Percentiles rank a stretch among this genome's conserved stretches.
Evolutionary conservation across 176 grass and related monocot genomes (phyloP).

Genomic region (Musa beccarii): DNA sequence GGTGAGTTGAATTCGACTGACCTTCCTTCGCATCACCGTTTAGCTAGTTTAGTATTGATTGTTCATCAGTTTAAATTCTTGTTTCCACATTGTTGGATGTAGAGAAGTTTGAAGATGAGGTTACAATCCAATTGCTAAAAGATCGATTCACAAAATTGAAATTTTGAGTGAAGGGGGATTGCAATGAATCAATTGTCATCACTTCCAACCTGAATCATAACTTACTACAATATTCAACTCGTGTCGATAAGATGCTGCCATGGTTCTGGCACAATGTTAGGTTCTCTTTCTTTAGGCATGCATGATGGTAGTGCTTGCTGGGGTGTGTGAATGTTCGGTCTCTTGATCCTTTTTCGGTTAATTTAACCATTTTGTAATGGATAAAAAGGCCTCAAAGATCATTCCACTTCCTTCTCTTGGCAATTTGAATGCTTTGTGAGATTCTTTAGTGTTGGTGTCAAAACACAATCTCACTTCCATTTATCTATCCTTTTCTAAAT

Average conservation of each 20-base stretch:
- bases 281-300: neutral
- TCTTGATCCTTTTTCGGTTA: neutral
- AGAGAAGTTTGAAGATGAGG: neutral
- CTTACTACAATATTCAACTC: neutral
- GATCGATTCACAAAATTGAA: neutral
- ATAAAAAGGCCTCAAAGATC: neutral
- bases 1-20: conserved; percentile 42
- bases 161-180: neutral
- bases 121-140: neutral
- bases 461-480: neutral
- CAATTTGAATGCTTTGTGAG: neutral
- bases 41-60: conserved; percentile 17
- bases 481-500: neutral
- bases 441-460: neutral
- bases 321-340: neutral
- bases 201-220: neutral
- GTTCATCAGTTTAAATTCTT: neutral
- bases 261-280: neutral
- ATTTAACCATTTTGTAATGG: neutral
- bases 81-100: neutral
- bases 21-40: conserved; percentile 10
- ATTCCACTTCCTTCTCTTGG: neutral
- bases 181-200: neutral
- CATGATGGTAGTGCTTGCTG: neutral
- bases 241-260: neutral